A percentile compares a stretch with the other conserved stretches of the same genome.
These are phyloP conservation scores for Alternaria gansuensis DNA, from an alignment of 2,329 filamentous ascomycete species.

Conservation along the genomic window DNA sequence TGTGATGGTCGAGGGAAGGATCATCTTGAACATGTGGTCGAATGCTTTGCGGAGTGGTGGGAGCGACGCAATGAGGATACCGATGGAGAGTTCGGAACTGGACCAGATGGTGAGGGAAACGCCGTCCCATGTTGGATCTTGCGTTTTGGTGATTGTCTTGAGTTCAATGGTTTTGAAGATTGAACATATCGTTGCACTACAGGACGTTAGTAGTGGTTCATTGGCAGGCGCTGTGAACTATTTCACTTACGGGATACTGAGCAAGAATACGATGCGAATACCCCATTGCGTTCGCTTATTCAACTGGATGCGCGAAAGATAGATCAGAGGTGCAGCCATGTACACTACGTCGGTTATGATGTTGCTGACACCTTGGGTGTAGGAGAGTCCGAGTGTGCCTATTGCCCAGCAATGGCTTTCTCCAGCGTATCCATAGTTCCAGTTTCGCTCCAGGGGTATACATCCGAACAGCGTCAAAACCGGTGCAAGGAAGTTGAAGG, in stretches of 20 bases:
- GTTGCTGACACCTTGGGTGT: conserved; percentile 42
- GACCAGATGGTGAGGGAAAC: conserved; percentile 42
- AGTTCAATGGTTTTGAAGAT: conserved; percentile 44
- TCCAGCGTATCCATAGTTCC: conserved; percentile 33
- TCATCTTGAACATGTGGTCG: conserved; percentile 29
- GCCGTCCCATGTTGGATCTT: conserved; percentile 39
- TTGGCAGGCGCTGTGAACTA: neutral
- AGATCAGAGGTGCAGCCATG: conserved; percentile 41
- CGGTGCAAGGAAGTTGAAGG: conserved; percentile 41
- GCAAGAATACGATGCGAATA: conserved; percentile 40
- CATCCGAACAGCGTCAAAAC: conserved; percentile 40
- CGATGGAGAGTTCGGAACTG: conserved; percentile 33
- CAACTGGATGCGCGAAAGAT: conserved; percentile 38
- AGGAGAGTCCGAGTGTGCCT: conserved; percentile 32
- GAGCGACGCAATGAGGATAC: conserved; percentile 35
- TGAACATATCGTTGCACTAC: conserved; percentile 40
- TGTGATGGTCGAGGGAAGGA: conserved; percentile 28
- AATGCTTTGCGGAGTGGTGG: conserved; percentile 43
- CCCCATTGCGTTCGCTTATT: conserved; percentile 40
- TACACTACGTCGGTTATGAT: conserved; percentile 44
- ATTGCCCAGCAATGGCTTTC: conserved; percentile 36
- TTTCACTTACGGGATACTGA: conserved; percentile 40
- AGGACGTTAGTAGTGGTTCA: neutral
- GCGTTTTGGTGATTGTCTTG: conserved; percentile 30
- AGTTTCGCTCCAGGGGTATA: conserved; percentile 39